A percentile compares a stretch with the other conserved stretches of the same genome.
Conservation (phyloP, 108 stramenopile species). For the Cyclotella baltica region DNA sequence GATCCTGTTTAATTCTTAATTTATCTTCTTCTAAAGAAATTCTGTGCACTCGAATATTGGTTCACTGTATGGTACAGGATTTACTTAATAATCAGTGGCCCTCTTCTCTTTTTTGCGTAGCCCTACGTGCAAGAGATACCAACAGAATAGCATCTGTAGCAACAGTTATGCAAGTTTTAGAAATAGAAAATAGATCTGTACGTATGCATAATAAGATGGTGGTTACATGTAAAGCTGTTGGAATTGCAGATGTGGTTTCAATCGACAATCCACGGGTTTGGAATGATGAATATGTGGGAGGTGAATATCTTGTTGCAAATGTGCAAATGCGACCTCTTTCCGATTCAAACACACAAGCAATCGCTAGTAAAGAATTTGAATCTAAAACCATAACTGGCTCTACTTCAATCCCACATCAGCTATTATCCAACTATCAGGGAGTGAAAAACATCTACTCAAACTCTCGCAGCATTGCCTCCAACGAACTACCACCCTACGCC, state of each 20-base stretch:
- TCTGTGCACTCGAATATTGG: no score
- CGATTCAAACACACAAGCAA: constrained; percentile 17
- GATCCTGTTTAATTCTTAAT: no score
- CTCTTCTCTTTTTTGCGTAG: constrained; percentile 53
- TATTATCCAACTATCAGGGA: constrained; percentile 50
- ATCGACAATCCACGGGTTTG: constrained; percentile 61
- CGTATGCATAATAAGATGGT: constrained; percentile 37
- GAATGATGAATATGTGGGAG: constrained; percentile 17
- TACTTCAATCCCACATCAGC: constrained; percentile 21
- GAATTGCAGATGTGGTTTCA: constrained; percentile 54
- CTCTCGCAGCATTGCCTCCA: constrained; percentile 52
- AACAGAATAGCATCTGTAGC: constrained; percentile 67
- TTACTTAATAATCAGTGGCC: constrained; percentile 35
- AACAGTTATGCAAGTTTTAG: constrained; percentile 64
- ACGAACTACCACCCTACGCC: constrained; percentile 57
- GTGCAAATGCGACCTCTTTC: constrained; percentile 35
- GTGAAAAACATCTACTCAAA: constrained; percentile 62
- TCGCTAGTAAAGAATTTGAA: no score
- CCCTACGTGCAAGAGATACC: constrained; percentile 67
- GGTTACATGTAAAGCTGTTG: constrained; percentile 58
- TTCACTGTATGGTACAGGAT: constrained; percentile 32
- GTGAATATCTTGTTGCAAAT: constrained; percentile 61
- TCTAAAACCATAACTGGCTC: neutral
- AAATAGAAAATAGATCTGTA: constrained; percentile 43
- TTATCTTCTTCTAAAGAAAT: no score